phyloP scores from a whole-genome alignment of 768 basidiomycete genomes.

The Fibroporia radiculosa region DNA sequence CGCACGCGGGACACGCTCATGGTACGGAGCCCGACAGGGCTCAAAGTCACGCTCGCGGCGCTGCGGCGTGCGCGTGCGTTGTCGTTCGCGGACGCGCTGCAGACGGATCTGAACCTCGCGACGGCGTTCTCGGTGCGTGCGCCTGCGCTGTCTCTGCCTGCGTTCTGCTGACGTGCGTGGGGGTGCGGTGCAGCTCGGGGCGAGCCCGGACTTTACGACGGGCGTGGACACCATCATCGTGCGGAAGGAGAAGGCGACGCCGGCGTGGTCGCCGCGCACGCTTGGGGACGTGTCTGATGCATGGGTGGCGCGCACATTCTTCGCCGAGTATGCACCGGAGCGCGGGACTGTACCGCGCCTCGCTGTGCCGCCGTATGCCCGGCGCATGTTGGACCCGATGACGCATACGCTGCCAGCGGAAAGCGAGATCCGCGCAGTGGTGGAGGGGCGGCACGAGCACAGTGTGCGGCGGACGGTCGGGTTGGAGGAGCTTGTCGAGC shows the following conservation, averaged over 20 bases:
- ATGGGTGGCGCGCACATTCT: constrained; percentile 59
- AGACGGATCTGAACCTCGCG: constrained; percentile 85
- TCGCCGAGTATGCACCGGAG: constrained; percentile 45
- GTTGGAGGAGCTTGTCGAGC: constrained; percentile 52
- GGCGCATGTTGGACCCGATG: constrained; percentile 24
- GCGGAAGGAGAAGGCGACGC: constrained; percentile 42
- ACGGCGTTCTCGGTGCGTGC: constrained; percentile 80
- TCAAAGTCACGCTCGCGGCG: constrained; percentile 82
- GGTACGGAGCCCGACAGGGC: constrained; percentile 81
- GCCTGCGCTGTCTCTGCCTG: neutral
- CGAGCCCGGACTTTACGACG: constrained; percentile 73
- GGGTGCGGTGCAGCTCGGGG: constrained; percentile 48
- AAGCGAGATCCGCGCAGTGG: constrained; percentile 54
- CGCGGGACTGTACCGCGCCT: constrained; percentile 17
- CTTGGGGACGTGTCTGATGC: constrained; percentile 50
- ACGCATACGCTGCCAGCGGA: constrained; percentile 70
- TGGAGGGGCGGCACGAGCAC: constrained; percentile 54
- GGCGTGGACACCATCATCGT: constrained; percentile 70
- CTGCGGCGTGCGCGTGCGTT: constrained; percentile 62
- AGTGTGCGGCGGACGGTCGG: constrained; percentile 57
- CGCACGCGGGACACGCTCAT: constrained; percentile 56
- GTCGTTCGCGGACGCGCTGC: constrained; percentile 56
- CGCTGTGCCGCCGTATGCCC: constrained; percentile 17
- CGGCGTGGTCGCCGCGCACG: constrained; percentile 65
- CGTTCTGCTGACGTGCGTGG: constrained; percentile 10